A percentile compares a stretch with the other conserved stretches of the same genome.
Conservation (phyloP, 257 asterid genomes). For the Nicotiana tomentosiformis region DNA sequence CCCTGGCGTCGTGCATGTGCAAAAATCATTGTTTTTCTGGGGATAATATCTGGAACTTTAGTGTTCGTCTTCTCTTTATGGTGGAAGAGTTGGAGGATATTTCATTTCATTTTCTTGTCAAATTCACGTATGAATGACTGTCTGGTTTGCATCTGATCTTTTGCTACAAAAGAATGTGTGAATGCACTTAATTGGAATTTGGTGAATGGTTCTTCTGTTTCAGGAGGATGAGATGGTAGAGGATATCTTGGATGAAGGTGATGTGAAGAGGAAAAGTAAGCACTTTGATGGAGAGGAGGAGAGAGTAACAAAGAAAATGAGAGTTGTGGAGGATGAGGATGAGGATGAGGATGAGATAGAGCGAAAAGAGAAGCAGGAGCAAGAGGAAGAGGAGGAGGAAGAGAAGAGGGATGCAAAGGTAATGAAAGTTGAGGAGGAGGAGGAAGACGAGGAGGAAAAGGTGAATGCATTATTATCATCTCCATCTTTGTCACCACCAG, state of each 20-base stretch:
- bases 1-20: not conserved
- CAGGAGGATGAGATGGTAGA: constrained; percentile 2
- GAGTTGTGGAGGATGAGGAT: constrained; percentile 15
- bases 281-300: constrained; percentile 16
- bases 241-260: not conserved
- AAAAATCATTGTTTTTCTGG: not conserved
- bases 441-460: constrained; percentile 25
- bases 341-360: constrained; percentile 21
- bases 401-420: constrained; percentile 43
- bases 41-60: not conserved
- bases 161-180: not conserved
- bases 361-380: constrained; percentile 9
- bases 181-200: not conserved
- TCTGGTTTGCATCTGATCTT: not conserved
- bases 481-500: constrained; percentile 21
- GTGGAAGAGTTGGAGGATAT: not conserved
- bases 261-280: constrained; percentile 2
- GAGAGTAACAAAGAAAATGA: constrained; percentile 12
- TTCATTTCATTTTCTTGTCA: not conserved
- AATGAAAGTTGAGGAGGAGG: constrained; percentile 39
- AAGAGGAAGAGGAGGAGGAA: constrained; percentile 34
- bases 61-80: not conserved
- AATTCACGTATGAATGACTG: not conserved
- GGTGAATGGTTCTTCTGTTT: not conserved
- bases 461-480: constrained; percentile 22